Evolutionary conservation across 768 basidiomycete genomes (phyloP), one percentile per base, ranked within the genome.

Genomic region (Panaeolus cyanescens): DNA sequence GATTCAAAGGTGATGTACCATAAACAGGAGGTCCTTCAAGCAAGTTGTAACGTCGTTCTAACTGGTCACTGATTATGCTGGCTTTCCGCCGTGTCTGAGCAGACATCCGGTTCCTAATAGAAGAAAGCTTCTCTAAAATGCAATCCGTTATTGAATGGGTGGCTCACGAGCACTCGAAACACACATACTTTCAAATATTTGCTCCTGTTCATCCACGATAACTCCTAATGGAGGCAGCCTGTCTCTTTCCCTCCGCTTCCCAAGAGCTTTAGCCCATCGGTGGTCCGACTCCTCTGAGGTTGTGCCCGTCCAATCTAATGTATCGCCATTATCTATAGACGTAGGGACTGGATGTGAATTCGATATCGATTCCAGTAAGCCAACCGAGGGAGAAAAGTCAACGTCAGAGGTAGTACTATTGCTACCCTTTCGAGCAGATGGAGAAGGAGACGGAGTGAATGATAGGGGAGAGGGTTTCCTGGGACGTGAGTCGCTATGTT

Each of bases 231-330:
- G 77, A 5, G 76, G 71, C 3, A 75, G 55, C 56, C 74, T 77
- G 32, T 85, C 82, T 66, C 83, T 90, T 30, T 82, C 83, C 65
- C 83, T 90, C 50, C 83, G 80, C 68, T 85, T 90, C 5, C 81
- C 74, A 45, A 87, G 79, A 2, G 84, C 79, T 59, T 87, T 69
- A 2, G 80, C 71, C 90, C 90, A 91, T 40, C 83, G 82, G 60
- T 77, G 83, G 36, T 91, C 89, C 34, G 86, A 85, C 30, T 89
- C 84, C 13, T 86, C 86, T 1, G 80, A 71, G 13, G 72, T 71
- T 30, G 79, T 70, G n/a, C 82, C 80, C n/a, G 83, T 80, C 91
- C 91, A 93, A 67, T 93, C 91, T 33, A 92, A 74, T 1, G 89
- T 89, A 28, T 77, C 75, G 5, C 91, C 91, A 59, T 88, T 86